These are phyloP conservation scores for Pleodorina starrii DNA, from an alignment of 139 green algal genomes.

Conservation along the genomic window DNA sequence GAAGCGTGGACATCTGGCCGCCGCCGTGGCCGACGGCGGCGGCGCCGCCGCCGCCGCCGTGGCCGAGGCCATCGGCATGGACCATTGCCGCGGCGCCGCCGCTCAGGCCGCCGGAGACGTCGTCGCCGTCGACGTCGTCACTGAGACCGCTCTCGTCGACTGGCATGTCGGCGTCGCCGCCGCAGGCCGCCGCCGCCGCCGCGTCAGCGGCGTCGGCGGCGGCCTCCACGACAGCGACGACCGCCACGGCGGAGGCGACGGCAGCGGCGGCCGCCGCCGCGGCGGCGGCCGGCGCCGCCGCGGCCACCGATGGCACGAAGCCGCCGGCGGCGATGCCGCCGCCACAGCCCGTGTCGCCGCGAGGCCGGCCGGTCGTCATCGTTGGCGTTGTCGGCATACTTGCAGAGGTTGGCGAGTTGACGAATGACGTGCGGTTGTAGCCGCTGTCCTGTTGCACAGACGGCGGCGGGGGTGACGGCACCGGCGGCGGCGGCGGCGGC, in stretches of 20 bases:
- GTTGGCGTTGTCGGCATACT: not conserved
- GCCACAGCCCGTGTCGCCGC: not conserved
- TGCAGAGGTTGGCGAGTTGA: not conserved
- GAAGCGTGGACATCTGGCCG: not conserved
- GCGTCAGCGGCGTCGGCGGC: not conserved
- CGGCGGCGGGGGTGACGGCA: not conserved
- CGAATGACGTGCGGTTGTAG: slow-evolving; percentile 1
- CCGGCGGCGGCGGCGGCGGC: not conserved
- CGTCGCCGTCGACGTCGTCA: not conserved
- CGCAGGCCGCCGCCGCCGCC: not conserved
- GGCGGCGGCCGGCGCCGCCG: not conserved
- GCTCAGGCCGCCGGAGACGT: not conserved
- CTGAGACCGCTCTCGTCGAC: not conserved
- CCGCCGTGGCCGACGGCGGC: too few species aligned
- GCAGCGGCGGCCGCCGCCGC: not conserved
- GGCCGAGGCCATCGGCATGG: not conserved
- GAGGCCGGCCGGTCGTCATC: not conserved
- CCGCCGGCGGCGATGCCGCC: not conserved
- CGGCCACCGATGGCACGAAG: not conserved
- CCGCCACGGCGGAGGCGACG: not conserved
- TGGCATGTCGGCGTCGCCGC: not conserved
- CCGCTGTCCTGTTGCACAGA: not conserved
- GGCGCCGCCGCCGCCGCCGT: not conserved
- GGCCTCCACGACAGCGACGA: not conserved
- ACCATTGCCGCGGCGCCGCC: not conserved